Percentiles rank a stretch among this genome's conserved stretches.
phyloP scores from a whole-genome alignment of 148 eudicot species.

The Spergularia marina region DNA sequence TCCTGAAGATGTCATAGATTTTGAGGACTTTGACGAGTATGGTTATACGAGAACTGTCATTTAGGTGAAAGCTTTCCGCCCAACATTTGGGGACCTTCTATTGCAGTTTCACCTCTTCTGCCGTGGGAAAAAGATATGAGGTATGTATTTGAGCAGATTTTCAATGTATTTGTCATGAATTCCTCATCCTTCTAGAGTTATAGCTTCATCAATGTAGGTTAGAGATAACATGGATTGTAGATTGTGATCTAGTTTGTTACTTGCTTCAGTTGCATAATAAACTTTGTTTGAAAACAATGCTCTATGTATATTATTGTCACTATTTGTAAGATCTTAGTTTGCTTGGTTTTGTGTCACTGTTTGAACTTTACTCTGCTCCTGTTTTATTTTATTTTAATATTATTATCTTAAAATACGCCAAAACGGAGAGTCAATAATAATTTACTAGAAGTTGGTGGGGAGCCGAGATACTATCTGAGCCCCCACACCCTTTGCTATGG shows the following conservation, averaged over 20 bases:
- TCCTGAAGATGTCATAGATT: slow-evolving; percentile 30
- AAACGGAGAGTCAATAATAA: too few relatives aligned
- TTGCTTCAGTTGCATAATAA: too few relatives aligned
- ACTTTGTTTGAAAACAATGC: too few relatives aligned
- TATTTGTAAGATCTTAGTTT: too few relatives aligned
- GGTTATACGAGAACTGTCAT: neutral
- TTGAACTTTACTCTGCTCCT: too few relatives aligned
- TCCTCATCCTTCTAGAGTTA: neutral
- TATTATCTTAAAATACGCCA: too few relatives aligned
- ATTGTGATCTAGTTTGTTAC: neutral
- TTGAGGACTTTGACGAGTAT: slow-evolving; percentile 31
- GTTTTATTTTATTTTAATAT: too few relatives aligned
- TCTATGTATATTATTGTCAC: too few relatives aligned
- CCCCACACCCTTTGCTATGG: too few relatives aligned
- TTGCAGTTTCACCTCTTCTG: slow-evolving; percentile 6
- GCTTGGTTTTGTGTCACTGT: too few relatives aligned
- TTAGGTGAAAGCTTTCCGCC: neutral
- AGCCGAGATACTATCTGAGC: too few relatives aligned
- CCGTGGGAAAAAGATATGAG: neutral
- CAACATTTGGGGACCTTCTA: neutral
- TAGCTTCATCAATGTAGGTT: neutral
- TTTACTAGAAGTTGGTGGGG: too few relatives aligned
- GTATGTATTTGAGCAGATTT: neutral
- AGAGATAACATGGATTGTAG: neutral
- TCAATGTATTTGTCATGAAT: neutral